phyloP scores from a whole-genome alignment of 2,329 filamentous ascomycete genomes.

The Bipolaris oryzae region DNA sequence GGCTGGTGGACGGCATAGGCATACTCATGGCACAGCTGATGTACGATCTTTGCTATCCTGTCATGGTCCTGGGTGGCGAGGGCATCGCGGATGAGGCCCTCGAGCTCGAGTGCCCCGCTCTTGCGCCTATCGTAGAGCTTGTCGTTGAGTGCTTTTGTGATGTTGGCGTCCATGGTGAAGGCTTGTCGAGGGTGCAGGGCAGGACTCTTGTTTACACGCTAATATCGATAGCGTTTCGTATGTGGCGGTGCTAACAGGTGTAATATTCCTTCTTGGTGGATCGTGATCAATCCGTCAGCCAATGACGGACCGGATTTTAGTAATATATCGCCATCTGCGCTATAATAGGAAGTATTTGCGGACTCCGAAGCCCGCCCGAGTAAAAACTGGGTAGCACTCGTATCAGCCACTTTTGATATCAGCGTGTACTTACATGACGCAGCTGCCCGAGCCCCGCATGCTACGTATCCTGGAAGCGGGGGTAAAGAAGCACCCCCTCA shows the following conservation, averaged over 20 bases:
- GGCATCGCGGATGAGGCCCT: conserved; percentile 86
- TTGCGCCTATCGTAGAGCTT: conserved; percentile 99
- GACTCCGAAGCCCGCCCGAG: no score
- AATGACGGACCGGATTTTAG: no score
- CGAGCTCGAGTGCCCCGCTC: conserved; percentile 91
- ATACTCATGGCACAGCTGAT: conserved; percentile 96
- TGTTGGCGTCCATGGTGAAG: conserved; percentile 77
- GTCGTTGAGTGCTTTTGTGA: conserved; percentile 91
- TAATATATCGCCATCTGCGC: no score
- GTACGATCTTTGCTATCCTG: conserved; percentile 83
- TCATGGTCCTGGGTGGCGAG: conserved; percentile 77
- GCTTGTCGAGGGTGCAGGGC: conserved; percentile 8
- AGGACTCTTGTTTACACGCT: conserved; percentile 34
- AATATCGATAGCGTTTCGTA: no score
- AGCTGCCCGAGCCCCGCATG: conserved; percentile 18
- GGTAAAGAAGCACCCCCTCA: no score
- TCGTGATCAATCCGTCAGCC: no score
- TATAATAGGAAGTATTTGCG: no score
- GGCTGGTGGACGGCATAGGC: conserved; percentile 97
- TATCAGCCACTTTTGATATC: no score
- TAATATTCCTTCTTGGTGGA: no score
- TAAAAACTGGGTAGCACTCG: no score
- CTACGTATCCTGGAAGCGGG: neutral
- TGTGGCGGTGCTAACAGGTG: no score
- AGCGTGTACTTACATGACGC: conserved; percentile 44